phyloP scores from a whole-genome alignment of 371 early-diverging fungal genomes.

The Rhizopus sp. region DNA sequence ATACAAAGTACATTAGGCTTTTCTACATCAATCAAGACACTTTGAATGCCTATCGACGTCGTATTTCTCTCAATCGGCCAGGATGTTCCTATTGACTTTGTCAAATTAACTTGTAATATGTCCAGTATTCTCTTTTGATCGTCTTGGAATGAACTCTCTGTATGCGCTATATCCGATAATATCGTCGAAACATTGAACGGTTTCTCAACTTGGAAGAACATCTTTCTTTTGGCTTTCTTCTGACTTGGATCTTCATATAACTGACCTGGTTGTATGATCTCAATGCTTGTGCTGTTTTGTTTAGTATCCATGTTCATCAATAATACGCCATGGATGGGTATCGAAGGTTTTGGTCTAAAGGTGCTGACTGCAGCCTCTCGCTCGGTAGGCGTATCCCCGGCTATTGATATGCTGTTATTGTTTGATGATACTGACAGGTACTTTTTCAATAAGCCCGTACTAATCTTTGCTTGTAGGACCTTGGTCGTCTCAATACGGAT shows the following conservation, averaged over 20 bases:
- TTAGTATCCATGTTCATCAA: slow-evolving; percentile 21
- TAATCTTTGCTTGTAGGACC: slow-evolving; percentile 60
- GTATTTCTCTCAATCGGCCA: slow-evolving; percentile 15
- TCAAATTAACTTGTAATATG: slow-evolving; percentile 20
- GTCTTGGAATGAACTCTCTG: slow-evolving; percentile 13
- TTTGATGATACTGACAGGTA: slow-evolving; percentile 10
- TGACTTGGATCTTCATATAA: slow-evolving; percentile 4
- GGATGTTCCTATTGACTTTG: slow-evolving; percentile 11
- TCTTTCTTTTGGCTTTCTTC: slow-evolving; percentile 5
- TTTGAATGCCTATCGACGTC: slow-evolving; percentile 16
- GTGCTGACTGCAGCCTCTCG: neutral
- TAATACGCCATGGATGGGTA: slow-evolving; percentile 24
- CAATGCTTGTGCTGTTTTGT: slow-evolving; percentile 11
- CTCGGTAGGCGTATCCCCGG: neutral
- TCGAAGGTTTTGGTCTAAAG: slow-evolving; percentile 12
- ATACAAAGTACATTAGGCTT: slow-evolving; percentile 15
- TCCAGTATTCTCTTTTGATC: slow-evolving; percentile 18
- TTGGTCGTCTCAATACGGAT: slow-evolving; percentile 67
- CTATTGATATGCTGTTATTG: neutral
- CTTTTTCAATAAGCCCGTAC: slow-evolving; percentile 53
- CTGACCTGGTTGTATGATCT: slow-evolving; percentile 21
- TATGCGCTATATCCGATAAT: slow-evolving; percentile 27
- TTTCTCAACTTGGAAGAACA: slow-evolving; percentile 29
- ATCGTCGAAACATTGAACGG: slow-evolving; percentile 10
- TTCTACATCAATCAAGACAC: slow-evolving; percentile 16